Evolutionary conservation across 495 filamentous ascomycete species (phyloP).

Genomic region (Schizothecium vesticola): DNA sequence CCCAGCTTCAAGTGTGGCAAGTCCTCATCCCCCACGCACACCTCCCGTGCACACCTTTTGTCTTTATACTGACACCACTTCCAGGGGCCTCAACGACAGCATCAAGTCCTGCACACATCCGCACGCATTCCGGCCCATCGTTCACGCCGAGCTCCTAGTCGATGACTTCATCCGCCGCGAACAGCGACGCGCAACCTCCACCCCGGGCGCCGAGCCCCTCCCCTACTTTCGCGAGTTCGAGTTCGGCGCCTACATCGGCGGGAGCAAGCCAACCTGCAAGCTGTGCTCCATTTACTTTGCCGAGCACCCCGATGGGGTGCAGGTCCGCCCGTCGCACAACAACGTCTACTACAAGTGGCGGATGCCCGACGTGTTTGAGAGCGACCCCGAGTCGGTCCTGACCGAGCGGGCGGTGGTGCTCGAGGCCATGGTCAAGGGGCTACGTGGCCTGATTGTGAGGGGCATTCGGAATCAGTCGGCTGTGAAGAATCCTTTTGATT

Average conservation of each 20-base stretch:
- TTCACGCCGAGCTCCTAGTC: constrained; percentile 33
- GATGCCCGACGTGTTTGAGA: constrained; percentile 17
- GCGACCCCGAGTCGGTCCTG: not conserved
- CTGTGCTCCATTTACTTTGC: constrained; percentile 33
- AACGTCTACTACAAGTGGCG: constrained; percentile 38
- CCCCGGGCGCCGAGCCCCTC: not conserved
- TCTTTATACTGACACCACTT: not conserved
- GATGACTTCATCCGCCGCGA: constrained; percentile 27
- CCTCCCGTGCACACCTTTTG: not conserved
- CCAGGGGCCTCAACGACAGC: not conserved
- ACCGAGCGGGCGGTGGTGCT: constrained; percentile 7
- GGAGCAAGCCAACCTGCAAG: constrained; percentile 37
- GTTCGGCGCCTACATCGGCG: constrained; percentile 32
- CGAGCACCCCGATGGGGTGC: constrained; percentile 16
- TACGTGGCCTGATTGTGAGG: not conserved
- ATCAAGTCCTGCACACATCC: not conserved
- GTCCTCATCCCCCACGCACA: not conserved
- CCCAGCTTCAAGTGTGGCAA: not conserved
- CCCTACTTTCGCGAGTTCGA: constrained; percentile 25
- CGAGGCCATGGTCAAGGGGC: constrained; percentile 14
- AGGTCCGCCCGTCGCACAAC: constrained; percentile 23
- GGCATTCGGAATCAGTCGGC: not conserved
- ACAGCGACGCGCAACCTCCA: not conserved
- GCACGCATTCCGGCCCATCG: constrained; percentile 14
- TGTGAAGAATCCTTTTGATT: constrained; percentile 11